Percentiles rank a stretch among this genome's conserved stretches.
Conservation (phyloP, 495 filamentous ascomycete genomes). For the Neurospora sp. region DNA sequence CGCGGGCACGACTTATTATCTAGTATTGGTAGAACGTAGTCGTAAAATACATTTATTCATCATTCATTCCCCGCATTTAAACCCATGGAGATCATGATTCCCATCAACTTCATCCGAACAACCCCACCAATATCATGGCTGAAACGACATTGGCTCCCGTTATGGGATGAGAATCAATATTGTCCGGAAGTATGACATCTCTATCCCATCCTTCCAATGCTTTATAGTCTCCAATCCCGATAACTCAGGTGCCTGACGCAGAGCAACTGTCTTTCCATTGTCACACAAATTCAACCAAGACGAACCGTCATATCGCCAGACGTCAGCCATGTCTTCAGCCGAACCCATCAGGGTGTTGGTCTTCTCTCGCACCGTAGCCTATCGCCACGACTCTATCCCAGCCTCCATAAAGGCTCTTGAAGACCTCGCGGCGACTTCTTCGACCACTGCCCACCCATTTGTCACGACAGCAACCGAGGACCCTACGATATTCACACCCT, state of each 20-base stretch:
- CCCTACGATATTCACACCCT: slow-evolving; percentile 16
- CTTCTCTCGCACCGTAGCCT: slow-evolving; percentile 26
- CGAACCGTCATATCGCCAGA: background rate
- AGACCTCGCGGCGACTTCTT: slow-evolving; percentile 13
- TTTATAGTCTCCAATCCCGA: background rate
- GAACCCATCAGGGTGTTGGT: slow-evolving; percentile 17
- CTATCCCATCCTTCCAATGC: background rate
- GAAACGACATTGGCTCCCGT: background rate
- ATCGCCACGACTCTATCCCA: slow-evolving; percentile 29
- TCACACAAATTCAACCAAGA: background rate
- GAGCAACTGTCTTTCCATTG: background rate
- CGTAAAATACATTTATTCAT: too few relatives aligned
- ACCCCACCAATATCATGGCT: background rate
- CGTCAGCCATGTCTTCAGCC: background rate
- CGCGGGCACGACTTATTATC: too few relatives aligned
- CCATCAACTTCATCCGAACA: background rate
- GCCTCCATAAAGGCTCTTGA: slow-evolving; percentile 19
- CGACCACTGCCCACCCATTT: slow-evolving; percentile 5
- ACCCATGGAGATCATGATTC: background rate
- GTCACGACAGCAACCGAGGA: slow-evolving; percentile 22
- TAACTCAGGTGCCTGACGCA: background rate
- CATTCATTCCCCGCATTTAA: too few relatives aligned
- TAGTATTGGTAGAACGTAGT: too few relatives aligned
- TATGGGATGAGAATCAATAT: background rate
- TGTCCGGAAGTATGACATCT: background rate